A percentile compares a stretch with the other conserved stretches of the same genome.
Evolutionary conservation across 805 yeast species (phyloP).

Genomic region (Yamadazyma insecticola): DNA sequence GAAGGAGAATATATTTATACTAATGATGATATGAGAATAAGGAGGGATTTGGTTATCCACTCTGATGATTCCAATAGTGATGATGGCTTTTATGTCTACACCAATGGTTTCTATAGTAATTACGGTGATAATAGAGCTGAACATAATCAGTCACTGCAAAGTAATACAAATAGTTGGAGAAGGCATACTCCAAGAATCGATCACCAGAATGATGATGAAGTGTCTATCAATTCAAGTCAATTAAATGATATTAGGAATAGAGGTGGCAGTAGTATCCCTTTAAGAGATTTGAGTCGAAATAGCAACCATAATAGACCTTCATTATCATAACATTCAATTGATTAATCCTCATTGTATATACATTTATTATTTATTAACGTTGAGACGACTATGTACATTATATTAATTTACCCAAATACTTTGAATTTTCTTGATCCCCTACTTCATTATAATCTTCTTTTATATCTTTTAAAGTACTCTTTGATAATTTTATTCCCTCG

Average conservation of each 20-base stretch:
- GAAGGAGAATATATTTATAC: conserved; percentile 25
- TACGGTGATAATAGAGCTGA: conserved; percentile 14
- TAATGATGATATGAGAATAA: conserved; percentile 31
- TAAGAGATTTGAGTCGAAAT: conserved; percentile 7
- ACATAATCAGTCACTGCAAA: conserved; percentile 10
- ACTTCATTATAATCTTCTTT: conserved; percentile 1
- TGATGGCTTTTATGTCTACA: conserved; percentile 40
- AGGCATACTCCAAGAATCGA: conserved; percentile 12
- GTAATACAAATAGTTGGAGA: conserved; percentile 14
- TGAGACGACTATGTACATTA: conserved; percentile 2
- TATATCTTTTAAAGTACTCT: not conserved
- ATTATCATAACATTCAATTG: not conserved
- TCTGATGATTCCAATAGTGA: conserved; percentile 30
- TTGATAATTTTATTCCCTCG: conserved; percentile 2
- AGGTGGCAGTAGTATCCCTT: conserved; percentile 2
- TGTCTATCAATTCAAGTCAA: conserved; percentile 10
- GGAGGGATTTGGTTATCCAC: conserved; percentile 12
- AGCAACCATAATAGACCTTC: too few species aligned
- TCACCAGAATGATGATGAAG: conserved; percentile 12
- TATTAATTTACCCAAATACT: conserved; percentile 2
- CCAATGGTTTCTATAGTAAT: conserved; percentile 36
- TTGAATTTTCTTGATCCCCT: conserved; percentile 1
- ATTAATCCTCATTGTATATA: too few species aligned
- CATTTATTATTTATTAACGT: not conserved
- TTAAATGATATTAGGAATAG: conserved; percentile 5